A percentile compares a stretch with the other conserved stretches of the same genome.
phyloP scores from a whole-genome alignment of 257 asterid species.

The Cinchona pubescens region DNA sequence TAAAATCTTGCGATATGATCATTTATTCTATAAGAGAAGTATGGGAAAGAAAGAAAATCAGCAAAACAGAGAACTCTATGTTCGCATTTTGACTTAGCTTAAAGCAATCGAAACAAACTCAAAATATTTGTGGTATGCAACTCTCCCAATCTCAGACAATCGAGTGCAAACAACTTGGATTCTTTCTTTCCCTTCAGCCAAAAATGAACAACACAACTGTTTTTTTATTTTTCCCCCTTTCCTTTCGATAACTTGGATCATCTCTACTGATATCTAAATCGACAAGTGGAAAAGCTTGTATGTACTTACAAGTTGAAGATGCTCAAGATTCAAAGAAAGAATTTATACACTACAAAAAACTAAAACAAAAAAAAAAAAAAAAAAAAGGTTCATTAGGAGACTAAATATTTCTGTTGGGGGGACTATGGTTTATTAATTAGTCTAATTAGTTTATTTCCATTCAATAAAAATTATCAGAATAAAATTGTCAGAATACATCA shows the following conservation, averaged over 20 bases:
- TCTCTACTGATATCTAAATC: not conserved
- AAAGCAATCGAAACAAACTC: not conserved
- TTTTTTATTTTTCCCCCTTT: not conserved
- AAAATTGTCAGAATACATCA: not conserved
- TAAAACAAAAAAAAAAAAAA: not conserved
- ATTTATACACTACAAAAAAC: not conserved
- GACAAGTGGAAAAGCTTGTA: too few relatives aligned
- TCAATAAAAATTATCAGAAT: too few relatives aligned
- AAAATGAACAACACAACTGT: not conserved
- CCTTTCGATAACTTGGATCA: not conserved
- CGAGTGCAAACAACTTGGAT: not conserved
- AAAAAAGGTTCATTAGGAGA: not conserved
- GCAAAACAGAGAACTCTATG: not conserved
- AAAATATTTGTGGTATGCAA: not conserved
- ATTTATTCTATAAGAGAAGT: too few relatives aligned
- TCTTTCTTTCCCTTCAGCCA: not conserved
- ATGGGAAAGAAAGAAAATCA: not conserved
- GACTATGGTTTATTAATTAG: not conserved
- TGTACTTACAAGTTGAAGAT: not conserved
- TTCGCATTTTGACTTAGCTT: not conserved
- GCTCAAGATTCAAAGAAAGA: not conserved
- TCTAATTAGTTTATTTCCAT: not conserved
- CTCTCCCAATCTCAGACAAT: not conserved
- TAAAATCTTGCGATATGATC: too few relatives aligned
- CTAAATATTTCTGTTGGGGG: not conserved